Conservation (phyloP, 805 yeast species). For the Yamadazyma sp. region DNA sequence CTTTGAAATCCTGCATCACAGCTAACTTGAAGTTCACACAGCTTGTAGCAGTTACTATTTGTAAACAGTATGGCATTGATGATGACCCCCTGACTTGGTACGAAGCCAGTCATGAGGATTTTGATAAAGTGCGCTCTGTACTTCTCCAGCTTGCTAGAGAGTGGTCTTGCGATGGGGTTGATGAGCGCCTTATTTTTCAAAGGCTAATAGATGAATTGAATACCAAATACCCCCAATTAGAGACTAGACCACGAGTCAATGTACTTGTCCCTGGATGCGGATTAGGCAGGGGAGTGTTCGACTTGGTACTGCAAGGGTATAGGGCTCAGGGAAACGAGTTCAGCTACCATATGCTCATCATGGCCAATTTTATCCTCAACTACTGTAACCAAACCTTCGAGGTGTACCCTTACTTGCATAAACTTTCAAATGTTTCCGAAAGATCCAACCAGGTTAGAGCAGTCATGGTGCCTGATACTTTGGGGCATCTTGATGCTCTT, state of each 20-base stretch:
- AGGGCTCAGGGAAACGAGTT: constrained; percentile 68
- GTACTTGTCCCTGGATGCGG: constrained; percentile 67
- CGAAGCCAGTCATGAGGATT: constrained; percentile 41
- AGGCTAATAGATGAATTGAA: constrained; percentile 37
- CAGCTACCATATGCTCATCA: constrained; percentile 61
- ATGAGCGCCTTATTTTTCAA: constrained; percentile 46
- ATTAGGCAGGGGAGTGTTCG: constrained; percentile 57
- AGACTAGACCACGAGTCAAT: constrained; percentile 36
- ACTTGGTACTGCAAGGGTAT: constrained; percentile 55
- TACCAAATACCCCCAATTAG: constrained; percentile 32
- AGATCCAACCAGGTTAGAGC: constrained; percentile 52
- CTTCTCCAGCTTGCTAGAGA: constrained; percentile 60
- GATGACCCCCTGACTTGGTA: constrained; percentile 42
- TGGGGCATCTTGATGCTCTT: background rate
- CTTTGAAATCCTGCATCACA: constrained; percentile 42
- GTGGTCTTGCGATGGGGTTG: constrained; percentile 55
- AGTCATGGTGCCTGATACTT: constrained; percentile 50
- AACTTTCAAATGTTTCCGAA: constrained; percentile 44
- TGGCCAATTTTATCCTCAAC: constrained; percentile 55
- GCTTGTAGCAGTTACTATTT: constrained; percentile 42
- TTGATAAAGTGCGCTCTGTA: constrained; percentile 56
- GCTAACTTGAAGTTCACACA: constrained; percentile 47
- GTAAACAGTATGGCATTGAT: constrained; percentile 51
- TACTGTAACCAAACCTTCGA: constrained; percentile 39
- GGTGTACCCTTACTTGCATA: constrained; percentile 57